Base-by-base conservation (phyloP, 495 filamentous ascomycete species). In the Tuber magnatum region DNA sequence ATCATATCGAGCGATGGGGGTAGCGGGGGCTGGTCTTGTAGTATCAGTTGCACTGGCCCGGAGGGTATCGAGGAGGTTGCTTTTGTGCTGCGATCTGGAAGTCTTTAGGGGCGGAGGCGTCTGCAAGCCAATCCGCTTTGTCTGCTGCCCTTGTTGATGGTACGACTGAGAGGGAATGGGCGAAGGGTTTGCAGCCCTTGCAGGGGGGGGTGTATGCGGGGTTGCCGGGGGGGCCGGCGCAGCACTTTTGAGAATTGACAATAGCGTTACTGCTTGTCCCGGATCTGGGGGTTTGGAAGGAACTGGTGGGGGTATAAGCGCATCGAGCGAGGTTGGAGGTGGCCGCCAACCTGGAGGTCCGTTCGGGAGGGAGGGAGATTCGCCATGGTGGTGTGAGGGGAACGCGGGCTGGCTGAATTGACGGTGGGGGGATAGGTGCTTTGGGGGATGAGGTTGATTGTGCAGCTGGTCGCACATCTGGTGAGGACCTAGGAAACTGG, bases 381-480 rank as follows among this genome's bases (percentile, higher is more conserved):
- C 75, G 44, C 71, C 48, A 39, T 73, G 69, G 28, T 71, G 56
- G 10, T 70, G 5, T 5, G 75, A 72, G 46, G 38, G 65, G 40
- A 77, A 77, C 10, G 28, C 39, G 39, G 48, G 68, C 40, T 77
- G 78, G 32, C 68, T 69, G 35, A 35, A 41, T 35, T 28, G 71
- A 14, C 43, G 72, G 10, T 75, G 42, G 88, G 78, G 88, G 87
- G 69, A 83, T 84, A 0, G 92, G 91, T 81, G 85, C 80, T 70
- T 85, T 91, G 24, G 89, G 89, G 74, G 86, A 90, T 78, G 87
- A 88, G 78, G 83, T 83, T 35, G 88, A 88, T 56, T 84, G 88
- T 1, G 77, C 90, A 39, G 85, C 86, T 72, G 90, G 90, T 82
- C 90, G 88, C 3, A 91, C 70, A 69, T 61, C 10, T 76, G 56